Base-by-base conservation (phyloP, 2,329 filamentous ascomycete species). In the Fusarium zealandicum region DNA sequence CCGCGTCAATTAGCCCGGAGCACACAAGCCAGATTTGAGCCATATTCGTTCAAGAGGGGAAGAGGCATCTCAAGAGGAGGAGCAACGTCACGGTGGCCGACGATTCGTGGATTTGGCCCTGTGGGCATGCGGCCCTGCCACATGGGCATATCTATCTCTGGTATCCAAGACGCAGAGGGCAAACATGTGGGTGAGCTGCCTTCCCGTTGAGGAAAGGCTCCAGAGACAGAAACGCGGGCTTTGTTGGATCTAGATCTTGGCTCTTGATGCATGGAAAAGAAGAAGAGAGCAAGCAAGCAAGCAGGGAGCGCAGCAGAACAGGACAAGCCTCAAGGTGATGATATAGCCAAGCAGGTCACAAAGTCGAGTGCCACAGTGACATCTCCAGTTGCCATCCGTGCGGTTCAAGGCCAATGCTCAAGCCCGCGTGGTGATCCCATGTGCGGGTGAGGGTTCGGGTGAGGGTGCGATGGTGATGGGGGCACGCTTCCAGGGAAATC, bases 111-210 rank as follows among this genome's bases (percentile, higher is more conserved):
- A 47, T 44, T 51, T 54, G 36, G 40, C 11, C 33, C 33, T 42
- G 25, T 3, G 46, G 40, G 35, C 32, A 59, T 59, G 49, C 54
- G 58, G 49, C 54, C 42, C 41, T 48, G 59, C 50, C 58, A 61
- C 57, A 61, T 51, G 53, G 53, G 27, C 36, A 51, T 25, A 25
- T 25, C 22, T 25, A 25, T 25, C 22, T 25, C 22, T 25, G 4
- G 9, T 25, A 25, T 25, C 7, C 6, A 25, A 9, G 3, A n/a
- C n/a, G n/a, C n/a, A n/a, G n/a, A n/a, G n/a, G n/a, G n/a, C n/a
- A n/a, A n/a, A n/a, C n/a, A n/a, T n/a, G n/a, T n/a, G n/a, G n/a
- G n/a, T n/a, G n/a, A 25, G 5, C 12, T 27, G 20, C 36, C 36
- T 39, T 14, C 36, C 13, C 6, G 6, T 39, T 27, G 20, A 10